Evolutionary conservation across 2,329 filamentous ascomycete species (phyloP).

Genomic region (Paecilomyces formosus): DNA sequence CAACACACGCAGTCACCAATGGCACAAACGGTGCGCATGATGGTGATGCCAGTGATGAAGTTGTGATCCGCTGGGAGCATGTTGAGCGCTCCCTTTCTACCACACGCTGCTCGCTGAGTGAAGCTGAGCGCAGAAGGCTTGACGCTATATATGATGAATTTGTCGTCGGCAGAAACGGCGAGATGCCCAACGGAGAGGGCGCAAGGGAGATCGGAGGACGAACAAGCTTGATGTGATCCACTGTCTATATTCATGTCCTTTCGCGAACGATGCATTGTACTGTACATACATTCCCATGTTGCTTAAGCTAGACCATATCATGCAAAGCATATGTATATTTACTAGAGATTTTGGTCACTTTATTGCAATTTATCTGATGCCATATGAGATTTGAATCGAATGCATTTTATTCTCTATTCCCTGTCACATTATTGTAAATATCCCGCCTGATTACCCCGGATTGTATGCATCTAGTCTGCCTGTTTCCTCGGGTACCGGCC

Average conservation of each 20-base stretch:
- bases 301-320: neutral
- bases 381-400: no score
- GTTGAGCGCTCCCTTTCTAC: constrained; percentile 66
- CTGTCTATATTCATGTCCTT: neutral
- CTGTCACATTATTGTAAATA: no score
- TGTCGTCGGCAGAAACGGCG: constrained; percentile 82
- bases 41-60: constrained; percentile 51
- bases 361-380: no score
- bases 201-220: constrained; percentile 87
- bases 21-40: constrained; percentile 10
- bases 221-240: constrained; percentile 76
- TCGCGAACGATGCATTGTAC: neutral
- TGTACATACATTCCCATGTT: neutral
- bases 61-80: constrained; percentile 78
- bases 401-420: no score
- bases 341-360: no score
- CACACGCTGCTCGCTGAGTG: constrained; percentile 76
- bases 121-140: constrained; percentile 66
- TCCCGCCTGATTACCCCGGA: no score
- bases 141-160: constrained; percentile 86
- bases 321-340: neutral
- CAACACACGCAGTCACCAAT: constrained; percentile 13
- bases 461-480: no score
- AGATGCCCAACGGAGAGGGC: constrained; percentile 90
- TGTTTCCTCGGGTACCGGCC: no score